Percentiles rank a stretch among this genome's conserved stretches.
These are phyloP conservation scores for Sclerotinia glacialis DNA, from an alignment of 2,329 filamentous ascomycete species.

Conservation along the genomic window DNA sequence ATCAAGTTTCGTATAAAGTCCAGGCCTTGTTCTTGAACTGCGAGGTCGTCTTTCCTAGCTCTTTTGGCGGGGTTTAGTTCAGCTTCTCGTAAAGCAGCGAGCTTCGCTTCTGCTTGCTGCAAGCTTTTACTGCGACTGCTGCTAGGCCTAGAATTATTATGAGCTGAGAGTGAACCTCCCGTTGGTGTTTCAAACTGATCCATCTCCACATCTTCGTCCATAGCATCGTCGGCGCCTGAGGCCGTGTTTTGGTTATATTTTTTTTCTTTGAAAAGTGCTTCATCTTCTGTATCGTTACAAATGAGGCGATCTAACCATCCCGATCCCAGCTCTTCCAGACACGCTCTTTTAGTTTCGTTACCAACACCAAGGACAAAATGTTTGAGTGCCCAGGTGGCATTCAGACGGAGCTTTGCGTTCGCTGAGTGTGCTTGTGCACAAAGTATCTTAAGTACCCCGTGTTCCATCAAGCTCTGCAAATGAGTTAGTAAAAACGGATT, in stretches of 20 bases:
- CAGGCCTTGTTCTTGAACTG: slow-evolving; percentile 86
- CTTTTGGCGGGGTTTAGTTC: slow-evolving; percentile 67
- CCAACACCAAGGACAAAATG: slow-evolving; percentile 75
- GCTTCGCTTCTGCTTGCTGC: slow-evolving; percentile 50
- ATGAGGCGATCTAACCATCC: slow-evolving; percentile 81
- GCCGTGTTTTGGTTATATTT: slow-evolving; percentile 26
- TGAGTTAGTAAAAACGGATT: slow-evolving; percentile 17
- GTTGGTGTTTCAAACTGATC: slow-evolving; percentile 45
- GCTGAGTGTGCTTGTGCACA: slow-evolving; percentile 81
- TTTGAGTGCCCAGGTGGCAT: slow-evolving; percentile 91
- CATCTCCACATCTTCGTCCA: slow-evolving; percentile 60
- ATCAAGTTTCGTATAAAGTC: slow-evolving; percentile 90
- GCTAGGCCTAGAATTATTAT: slow-evolving; percentile 31
- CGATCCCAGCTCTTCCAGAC: slow-evolving; percentile 72
- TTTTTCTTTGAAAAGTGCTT: slow-evolving; percentile 43
- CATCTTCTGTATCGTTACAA: slow-evolving; percentile 58
- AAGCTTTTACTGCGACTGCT: slow-evolving; percentile 41
- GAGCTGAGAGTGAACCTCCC: slow-evolving; percentile 27
- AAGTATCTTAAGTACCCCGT: slow-evolving; percentile 71
- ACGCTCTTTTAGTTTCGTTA: slow-evolving; percentile 70
- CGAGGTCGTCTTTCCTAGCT: slow-evolving; percentile 72
- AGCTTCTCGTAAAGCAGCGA: slow-evolving; percentile 56
- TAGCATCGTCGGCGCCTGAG: slow-evolving; percentile 40
- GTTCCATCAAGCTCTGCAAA: slow-evolving; percentile 64
- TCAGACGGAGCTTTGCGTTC: slow-evolving; percentile 75